A percentile compares a stretch with the other conserved stretches of the same genome.
These are phyloP conservation scores for Rhynchospora breviuscula DNA, from an alignment of 176 grass and related monocot genomes.

Conservation along the genomic window DNA sequence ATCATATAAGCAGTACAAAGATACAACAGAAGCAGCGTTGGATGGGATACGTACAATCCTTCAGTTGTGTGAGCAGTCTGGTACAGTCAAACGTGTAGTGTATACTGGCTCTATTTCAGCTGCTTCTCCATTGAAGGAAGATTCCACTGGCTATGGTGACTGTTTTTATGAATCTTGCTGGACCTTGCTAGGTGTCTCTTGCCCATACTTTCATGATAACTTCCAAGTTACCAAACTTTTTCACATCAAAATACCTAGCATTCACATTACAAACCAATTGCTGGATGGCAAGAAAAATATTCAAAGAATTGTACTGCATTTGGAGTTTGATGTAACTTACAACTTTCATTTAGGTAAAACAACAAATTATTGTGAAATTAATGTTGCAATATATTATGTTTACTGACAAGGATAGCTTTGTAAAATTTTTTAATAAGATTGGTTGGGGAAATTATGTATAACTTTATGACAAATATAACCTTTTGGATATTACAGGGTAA, in stretches of 20 bases:
- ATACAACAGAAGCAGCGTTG: conserved; percentile 36
- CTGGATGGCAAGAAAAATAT: not conserved
- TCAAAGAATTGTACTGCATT: not conserved
- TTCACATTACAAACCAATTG: not conserved
- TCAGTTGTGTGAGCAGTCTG: conserved; percentile 38
- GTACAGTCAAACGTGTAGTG: conserved; percentile 56
- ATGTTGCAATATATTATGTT: not conserved
- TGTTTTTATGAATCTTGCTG: conserved; percentile 48
- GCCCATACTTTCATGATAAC: conserved; percentile 8
- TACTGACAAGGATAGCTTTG: not conserved
- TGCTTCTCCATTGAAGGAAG: conserved; percentile 44
- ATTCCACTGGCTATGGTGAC: conserved; percentile 27
- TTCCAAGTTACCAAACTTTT: conserved; percentile 28
- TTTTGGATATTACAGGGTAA: not conserved
- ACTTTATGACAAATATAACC: not conserved
- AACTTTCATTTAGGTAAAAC: not conserved
- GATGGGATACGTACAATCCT: conserved; percentile 47
- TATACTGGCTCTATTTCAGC: conserved; percentile 51
- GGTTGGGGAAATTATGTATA: not conserved
- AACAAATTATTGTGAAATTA: not conserved
- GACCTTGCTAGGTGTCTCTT: conserved; percentile 46
- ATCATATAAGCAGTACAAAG: conserved; percentile 33
- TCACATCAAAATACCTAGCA: not conserved
- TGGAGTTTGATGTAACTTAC: not conserved
- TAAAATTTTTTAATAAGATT: not conserved